Conservation (phyloP, 2,329 filamentous ascomycete genomes). For the Monilinia fructicola region DNA sequence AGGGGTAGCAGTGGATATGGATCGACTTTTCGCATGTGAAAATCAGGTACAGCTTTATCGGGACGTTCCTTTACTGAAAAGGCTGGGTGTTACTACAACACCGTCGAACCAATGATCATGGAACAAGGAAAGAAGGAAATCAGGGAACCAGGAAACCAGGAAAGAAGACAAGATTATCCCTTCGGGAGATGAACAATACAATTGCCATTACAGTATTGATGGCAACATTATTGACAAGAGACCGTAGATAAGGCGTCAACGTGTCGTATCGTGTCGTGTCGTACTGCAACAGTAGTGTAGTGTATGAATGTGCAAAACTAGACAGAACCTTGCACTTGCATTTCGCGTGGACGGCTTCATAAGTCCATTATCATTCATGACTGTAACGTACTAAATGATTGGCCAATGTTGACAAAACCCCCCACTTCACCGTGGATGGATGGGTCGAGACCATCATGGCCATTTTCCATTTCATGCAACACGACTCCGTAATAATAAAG, state of each 20-base stretch:
- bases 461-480: neutral
- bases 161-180: neutral
- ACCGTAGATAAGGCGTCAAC: constrained; percentile 5
- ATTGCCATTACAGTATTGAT: neutral
- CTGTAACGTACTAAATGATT: neutral
- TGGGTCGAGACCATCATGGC: neutral
- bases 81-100: neutral
- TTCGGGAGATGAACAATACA: neutral
- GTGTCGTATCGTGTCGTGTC: no score
- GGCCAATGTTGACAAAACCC: neutral
- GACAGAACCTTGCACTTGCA: neutral
- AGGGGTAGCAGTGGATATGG: neutral
- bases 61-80: neutral
- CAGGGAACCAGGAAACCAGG: no score
- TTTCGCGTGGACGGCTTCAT: neutral
- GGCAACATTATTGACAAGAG: neutral
- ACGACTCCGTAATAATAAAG: no score
- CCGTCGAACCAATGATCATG: neutral
- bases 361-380: no score
- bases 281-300: no score
- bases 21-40: constrained; percentile 3
- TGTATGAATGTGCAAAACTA: neutral
- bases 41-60: neutral
- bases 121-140: no score
- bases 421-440: neutral